phyloP scores from a whole-genome alignment of 2,329 filamentous ascomycete species.

The Colletotrichum zoysiae region DNA sequence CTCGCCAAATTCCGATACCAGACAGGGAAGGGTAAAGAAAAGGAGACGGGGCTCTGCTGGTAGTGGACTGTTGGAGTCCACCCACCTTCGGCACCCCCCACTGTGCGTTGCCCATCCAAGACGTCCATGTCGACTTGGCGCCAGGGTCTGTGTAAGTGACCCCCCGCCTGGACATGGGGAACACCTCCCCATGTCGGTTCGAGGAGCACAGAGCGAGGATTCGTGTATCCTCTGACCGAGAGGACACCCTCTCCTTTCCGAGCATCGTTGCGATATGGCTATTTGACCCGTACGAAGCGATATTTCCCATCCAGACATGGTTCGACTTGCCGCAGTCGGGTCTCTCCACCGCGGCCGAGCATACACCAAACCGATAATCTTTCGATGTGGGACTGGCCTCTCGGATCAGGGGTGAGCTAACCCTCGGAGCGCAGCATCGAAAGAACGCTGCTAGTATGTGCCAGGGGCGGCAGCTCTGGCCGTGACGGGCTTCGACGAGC shows the following conservation, averaged over 20 bases:
- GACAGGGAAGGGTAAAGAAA: background rate
- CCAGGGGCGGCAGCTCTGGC: background rate
- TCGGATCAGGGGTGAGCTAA: slow-evolving; percentile 21
- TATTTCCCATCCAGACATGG: background rate
- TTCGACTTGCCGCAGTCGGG: background rate
- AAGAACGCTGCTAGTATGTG: slow-evolving; percentile 16
- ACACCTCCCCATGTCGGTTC: background rate
- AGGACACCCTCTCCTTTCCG: slow-evolving; percentile 10
- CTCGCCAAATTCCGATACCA: background rate
- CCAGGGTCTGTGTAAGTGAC: slow-evolving; percentile 4
- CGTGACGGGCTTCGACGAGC: background rate
- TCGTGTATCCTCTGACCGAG: background rate
- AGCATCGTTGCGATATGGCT: slow-evolving; percentile 7
- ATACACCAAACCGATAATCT: too few relatives aligned
- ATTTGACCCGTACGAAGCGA: slow-evolving; percentile 14
- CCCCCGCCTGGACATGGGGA: slow-evolving; percentile 20
- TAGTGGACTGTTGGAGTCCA: background rate
- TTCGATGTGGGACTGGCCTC: slow-evolving; percentile 16
- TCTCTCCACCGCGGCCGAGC: slow-evolving; percentile 14
- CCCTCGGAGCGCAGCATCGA: slow-evolving; percentile 23
- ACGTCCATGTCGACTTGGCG: background rate
- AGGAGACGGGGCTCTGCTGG: background rate
- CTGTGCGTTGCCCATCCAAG: slow-evolving; percentile 8
- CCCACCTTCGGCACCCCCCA: too few relatives aligned
- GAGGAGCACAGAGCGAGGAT: slow-evolving; percentile 8